Conservation (phyloP, 805 yeast genomes). For the Kregervanrija fluxuum region DNA sequence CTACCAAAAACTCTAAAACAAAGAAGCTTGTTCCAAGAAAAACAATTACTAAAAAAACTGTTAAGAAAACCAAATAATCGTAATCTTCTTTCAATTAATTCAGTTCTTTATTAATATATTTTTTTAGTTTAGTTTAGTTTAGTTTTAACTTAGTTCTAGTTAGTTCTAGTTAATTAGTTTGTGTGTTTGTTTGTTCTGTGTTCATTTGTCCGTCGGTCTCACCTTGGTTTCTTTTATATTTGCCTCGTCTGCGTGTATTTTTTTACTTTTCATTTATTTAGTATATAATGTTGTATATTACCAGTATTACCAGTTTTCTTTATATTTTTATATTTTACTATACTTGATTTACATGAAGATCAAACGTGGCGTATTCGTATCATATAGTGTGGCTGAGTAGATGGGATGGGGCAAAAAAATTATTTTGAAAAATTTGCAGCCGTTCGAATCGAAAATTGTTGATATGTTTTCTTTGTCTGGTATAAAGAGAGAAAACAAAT, state of each 20-base stretch:
- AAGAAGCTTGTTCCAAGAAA: conserved; percentile 26
- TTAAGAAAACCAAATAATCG: conserved; percentile 15
- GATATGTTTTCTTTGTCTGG: too few relatives aligned
- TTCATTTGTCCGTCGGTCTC: neutral
- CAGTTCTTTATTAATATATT: conserved; percentile 2
- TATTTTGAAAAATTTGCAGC: too few relatives aligned
- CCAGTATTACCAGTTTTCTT: neutral
- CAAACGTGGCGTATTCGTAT: too few relatives aligned
- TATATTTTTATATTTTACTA: neutral
- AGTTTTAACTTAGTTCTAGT: neutral
- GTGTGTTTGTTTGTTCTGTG: neutral
- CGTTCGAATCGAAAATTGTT: too few relatives aligned
- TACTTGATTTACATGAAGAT: too few relatives aligned
- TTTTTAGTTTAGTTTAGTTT: neutral
- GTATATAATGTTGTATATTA: neutral
- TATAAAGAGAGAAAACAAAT: too few relatives aligned
- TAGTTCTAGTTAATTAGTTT: neutral
- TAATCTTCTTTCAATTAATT: neutral
- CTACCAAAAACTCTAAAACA: conserved; percentile 20
- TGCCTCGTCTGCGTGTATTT: neutral
- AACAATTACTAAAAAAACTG: conserved; percentile 13
- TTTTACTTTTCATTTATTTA: neutral
- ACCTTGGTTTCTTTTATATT: conserved; percentile 2
- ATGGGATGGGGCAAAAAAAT: too few relatives aligned
- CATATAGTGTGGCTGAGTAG: too few relatives aligned